Base-by-base conservation (phyloP, 805 yeast species). In the Debaryomyces castellii region DNA sequence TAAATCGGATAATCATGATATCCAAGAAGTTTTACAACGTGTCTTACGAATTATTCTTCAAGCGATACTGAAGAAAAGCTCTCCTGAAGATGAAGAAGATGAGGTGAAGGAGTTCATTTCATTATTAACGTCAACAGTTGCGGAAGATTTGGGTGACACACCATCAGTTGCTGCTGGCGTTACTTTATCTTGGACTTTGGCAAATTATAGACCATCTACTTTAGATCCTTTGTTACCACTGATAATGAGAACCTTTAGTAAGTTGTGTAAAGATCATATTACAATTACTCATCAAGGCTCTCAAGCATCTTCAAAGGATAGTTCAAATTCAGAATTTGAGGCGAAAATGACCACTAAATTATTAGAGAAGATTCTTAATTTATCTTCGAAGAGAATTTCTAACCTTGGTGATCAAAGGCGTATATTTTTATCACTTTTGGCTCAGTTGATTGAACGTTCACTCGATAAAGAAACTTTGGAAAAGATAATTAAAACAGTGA, bases 361-460 rank as follows among this genome's bases (percentile, higher is more conserved):
- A 28, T 69, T 94, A 38, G 89, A 86, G 48, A 87, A 86, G 62
- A 81, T 89, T 21, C 69, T 94, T 43, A 83, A 85, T 51, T 76
- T 92, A 43, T 82, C 92, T 1, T 82, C 96, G 0, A 77, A 80
- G 73, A 80, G 97, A 52, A 88, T 94, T 4, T 81, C 95, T 0
- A 77, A 80, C n/a, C 71, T 95, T 21, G 97, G 96, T 2, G 99
- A 94, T 55, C 96, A 92, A 58, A 80, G 99, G 49, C 78, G 99
- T 42, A 83, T 91, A 21, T 94, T 91, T 61, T 67, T 94, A 51
- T 83, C 96, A 0, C 71, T 91, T 5, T 74, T 94, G 45, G 97
- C 96, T 0, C 96, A 92, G 54, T 72, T 92, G 51, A 87, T 94
- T 51, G 99, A 94, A 55, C 77, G 96, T 32, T 87, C 97, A 0